phyloP scores from a whole-genome alignment of 495 filamentous ascomycete genomes.

The Hamigera avellanea region DNA sequence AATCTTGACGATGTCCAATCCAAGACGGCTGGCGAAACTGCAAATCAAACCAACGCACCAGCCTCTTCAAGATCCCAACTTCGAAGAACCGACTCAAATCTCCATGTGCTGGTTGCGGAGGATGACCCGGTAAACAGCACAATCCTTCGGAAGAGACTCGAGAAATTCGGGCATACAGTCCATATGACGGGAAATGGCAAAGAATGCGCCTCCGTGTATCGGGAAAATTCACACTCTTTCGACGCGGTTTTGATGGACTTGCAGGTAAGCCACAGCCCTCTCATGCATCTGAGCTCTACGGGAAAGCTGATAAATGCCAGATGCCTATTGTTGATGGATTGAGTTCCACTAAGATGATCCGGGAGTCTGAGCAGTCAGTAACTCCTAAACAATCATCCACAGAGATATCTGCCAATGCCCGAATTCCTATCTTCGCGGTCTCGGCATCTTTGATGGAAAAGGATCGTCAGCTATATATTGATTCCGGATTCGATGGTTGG shows the following conservation, averaged over 20 bases:
- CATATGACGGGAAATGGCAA: constrained; percentile 72
- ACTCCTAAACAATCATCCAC: constrained; percentile 5
- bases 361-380: constrained; percentile 48
- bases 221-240: constrained; percentile 43
- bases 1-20: not conserved
- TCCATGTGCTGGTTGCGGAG: constrained; percentile 73
- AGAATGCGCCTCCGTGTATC: constrained; percentile 65
- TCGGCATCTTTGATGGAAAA: constrained; percentile 70
- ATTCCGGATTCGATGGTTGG: constrained; percentile 79
- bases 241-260: constrained; percentile 97
- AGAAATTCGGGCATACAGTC: constrained; percentile 68
- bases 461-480: constrained; percentile 53
- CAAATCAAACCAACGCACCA: constrained; percentile 10
- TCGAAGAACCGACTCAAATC: constrained; percentile 20
- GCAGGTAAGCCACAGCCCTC: constrained; percentile 61
- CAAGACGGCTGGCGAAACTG: not conserved
- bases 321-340: constrained; percentile 90
- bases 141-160: constrained; percentile 73
- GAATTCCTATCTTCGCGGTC: constrained; percentile 74
- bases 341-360: constrained; percentile 67
- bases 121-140: constrained; percentile 90
- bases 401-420: constrained; percentile 13
- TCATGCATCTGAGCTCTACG: not conserved
- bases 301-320: constrained; percentile 21
- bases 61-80: constrained; percentile 2